Evolutionary conservation across 768 basidiomycete species (phyloP).

Genomic region (Leccinum arenicola): DNA sequence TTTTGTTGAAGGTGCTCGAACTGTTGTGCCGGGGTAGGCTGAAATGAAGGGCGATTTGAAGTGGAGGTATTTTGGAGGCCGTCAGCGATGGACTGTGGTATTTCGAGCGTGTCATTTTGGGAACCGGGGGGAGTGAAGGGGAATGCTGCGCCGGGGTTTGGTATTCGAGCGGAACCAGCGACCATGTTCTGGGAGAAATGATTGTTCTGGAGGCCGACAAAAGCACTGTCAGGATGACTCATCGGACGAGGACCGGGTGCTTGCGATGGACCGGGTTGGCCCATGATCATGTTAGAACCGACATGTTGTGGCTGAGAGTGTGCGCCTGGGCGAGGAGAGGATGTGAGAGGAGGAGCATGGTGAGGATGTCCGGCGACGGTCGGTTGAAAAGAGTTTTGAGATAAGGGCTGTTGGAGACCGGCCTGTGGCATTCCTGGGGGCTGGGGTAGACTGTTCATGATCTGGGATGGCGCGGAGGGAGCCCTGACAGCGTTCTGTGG

Average conservation of each 20-base stretch:
- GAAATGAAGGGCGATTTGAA: conserved; percentile 40
- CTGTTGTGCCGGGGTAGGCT: conserved; percentile 62
- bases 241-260: conserved; percentile 35
- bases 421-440: conserved; percentile 32
- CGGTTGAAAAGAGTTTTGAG: conserved; percentile 31
- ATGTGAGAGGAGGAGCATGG: conserved; percentile 28
- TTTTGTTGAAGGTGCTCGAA: conserved; percentile 52
- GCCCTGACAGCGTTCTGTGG: conserved; percentile 44
- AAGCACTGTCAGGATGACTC: conserved; percentile 46
- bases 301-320: conserved; percentile 30
- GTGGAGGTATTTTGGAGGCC: conserved; percentile 39
- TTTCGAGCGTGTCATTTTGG: conserved; percentile 46
- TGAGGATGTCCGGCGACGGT: conserved; percentile 28
- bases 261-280: conserved; percentile 31
- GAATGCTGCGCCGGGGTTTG: conserved; percentile 34
- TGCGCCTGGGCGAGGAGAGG: conserved; percentile 30
- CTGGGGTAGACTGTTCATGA: conserved; percentile 46
- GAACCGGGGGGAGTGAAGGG: conserved; percentile 49
- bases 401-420: conserved; percentile 28
- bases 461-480: conserved; percentile 41
- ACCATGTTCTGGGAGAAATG: conserved; percentile 33
- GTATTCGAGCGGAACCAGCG: conserved; percentile 36
- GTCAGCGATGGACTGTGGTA: conserved; percentile 41
- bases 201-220: conserved; percentile 40
- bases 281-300: conserved; percentile 30